Percentiles rank a stretch among this genome's conserved stretches.
phyloP scores from a whole-genome alignment of 352 stramenopile species.

The Globisporangium echinulatum region DNA sequence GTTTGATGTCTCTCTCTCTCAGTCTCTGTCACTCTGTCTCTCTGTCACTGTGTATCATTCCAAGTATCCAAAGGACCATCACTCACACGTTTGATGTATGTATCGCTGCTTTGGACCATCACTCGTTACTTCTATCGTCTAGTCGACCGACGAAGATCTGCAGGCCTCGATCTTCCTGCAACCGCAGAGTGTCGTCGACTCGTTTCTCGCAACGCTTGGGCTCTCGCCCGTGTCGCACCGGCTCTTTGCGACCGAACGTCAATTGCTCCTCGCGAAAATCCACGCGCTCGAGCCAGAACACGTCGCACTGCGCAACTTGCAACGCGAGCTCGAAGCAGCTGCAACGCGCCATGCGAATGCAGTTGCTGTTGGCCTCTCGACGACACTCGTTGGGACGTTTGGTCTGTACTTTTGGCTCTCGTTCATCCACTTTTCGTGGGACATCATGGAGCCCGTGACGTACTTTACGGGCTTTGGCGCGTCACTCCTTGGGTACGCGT shows the following conservation, averaged over 20 bases:
- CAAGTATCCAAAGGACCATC: too few relatives aligned
- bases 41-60: too few relatives aligned
- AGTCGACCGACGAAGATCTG: constrained; percentile 62
- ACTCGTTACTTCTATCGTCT: background rate
- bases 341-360: constrained; percentile 56
- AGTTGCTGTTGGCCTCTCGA: constrained; percentile 49
- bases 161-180: constrained; percentile 76
- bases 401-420: constrained; percentile 84
- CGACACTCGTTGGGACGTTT: constrained; percentile 65
- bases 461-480: constrained; percentile 85
- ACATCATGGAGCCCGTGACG: constrained; percentile 89
- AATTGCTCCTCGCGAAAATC: constrained; percentile 62
- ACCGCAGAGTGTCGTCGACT: constrained; percentile 70
- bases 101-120: background rate
- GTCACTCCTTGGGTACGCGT: constrained; percentile 69
- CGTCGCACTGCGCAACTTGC: constrained; percentile 52
- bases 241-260: constrained; percentile 59
- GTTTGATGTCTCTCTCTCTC: background rate
- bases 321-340: constrained; percentile 49
- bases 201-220: constrained; percentile 71
- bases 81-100: too few relatives aligned
- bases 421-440: constrained; percentile 87
- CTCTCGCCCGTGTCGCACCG: constrained; percentile 60
- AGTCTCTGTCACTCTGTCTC: background rate
- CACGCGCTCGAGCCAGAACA: constrained; percentile 62